Conservation (phyloP, 2,329 filamentous ascomycete species). For the Aaosphaeria arxii region DNA sequence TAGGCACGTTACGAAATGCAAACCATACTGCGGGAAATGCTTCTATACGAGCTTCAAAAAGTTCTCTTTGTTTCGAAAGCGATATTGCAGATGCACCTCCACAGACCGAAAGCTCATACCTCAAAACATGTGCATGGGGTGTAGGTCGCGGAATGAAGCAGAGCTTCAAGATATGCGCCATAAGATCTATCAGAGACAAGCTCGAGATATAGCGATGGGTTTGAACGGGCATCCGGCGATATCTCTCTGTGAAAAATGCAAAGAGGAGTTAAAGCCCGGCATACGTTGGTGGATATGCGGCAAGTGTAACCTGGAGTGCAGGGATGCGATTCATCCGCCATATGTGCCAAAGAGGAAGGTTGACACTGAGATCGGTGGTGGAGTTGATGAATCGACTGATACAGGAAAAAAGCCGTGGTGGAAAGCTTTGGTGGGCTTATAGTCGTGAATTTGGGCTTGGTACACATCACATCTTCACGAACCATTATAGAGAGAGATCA, state of each 20-base stretch:
- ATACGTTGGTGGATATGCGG: constrained; percentile 16
- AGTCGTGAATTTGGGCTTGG: no score
- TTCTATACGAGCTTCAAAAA: constrained; percentile 8
- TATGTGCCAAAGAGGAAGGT: constrained; percentile 7
- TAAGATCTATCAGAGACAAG: constrained; percentile 11
- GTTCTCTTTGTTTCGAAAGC: constrained; percentile 2
- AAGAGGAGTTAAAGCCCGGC: constrained; percentile 8
- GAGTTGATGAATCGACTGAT: no score
- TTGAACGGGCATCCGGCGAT: constrained; percentile 1
- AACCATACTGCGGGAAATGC: constrained; percentile 12
- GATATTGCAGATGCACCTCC: constrained; percentile 8
- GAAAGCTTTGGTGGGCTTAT: no score
- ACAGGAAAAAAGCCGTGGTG: no score
- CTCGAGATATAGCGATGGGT: constrained; percentile 9
- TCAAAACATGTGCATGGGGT: constrained; percentile 10
- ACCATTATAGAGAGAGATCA: no score
- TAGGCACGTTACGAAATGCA: constrained; percentile 11
- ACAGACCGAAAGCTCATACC: constrained; percentile 4
- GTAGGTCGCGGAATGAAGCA: neutral
- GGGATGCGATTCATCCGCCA: constrained; percentile 13
- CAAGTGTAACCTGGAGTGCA: constrained; percentile 14
- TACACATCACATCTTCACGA: no score
- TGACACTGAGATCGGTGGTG: neutral
- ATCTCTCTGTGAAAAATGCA: constrained; percentile 9
- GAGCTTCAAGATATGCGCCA: constrained; percentile 5